Percentiles rank a stretch among this genome's conserved stretches.
Evolutionary conservation across 2,329 filamentous ascomycete species (phyloP).

Genomic region (Fusarium neocosmosporiellum): DNA sequence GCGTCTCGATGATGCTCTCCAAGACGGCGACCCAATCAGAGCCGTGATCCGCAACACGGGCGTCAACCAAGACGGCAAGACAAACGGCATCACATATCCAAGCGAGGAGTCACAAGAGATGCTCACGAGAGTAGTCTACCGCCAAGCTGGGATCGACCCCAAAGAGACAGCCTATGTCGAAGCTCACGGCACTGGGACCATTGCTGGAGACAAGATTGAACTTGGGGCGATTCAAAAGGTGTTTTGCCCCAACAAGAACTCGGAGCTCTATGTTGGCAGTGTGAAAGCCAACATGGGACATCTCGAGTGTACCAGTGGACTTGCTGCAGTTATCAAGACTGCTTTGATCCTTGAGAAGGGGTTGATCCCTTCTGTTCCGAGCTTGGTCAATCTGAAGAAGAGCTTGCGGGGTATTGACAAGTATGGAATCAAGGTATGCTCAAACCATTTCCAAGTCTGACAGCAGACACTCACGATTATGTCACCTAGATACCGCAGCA

Average conservation of each 20-base stretch:
- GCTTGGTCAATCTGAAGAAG: constrained; percentile 12
- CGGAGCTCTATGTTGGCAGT: constrained; percentile 8
- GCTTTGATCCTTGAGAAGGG: constrained; percentile 23
- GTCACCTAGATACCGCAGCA: background rate
- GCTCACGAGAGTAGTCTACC: background rate
- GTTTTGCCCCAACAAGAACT: constrained; percentile 1
- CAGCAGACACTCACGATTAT: background rate
- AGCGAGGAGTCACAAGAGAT: constrained; percentile 1
- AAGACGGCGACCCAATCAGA: background rate
- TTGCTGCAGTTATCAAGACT: constrained; percentile 19
- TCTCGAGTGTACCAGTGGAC: constrained; percentile 16
- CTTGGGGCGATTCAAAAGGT: constrained; percentile 2
- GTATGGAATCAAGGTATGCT: constrained; percentile 8
- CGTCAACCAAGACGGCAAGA: background rate
- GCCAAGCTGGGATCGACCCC: background rate
- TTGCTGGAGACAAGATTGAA: constrained; percentile 16
- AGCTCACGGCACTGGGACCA: constrained; percentile 16
- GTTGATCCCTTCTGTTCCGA: constrained; percentile 10
- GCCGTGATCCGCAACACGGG: background rate
- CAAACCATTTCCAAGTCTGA: background rate
- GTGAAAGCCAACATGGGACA: constrained; percentile 33
- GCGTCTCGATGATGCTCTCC: background rate
- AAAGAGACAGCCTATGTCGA: constrained; percentile 4
- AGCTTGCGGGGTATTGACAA: background rate
- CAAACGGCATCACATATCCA: constrained; percentile 8